Evolutionary conservation across 2,329 filamentous ascomycete genomes (phyloP), one percentile per base, ranked within the genome.

Genomic region (Camptophora hylomeconis): DNA sequence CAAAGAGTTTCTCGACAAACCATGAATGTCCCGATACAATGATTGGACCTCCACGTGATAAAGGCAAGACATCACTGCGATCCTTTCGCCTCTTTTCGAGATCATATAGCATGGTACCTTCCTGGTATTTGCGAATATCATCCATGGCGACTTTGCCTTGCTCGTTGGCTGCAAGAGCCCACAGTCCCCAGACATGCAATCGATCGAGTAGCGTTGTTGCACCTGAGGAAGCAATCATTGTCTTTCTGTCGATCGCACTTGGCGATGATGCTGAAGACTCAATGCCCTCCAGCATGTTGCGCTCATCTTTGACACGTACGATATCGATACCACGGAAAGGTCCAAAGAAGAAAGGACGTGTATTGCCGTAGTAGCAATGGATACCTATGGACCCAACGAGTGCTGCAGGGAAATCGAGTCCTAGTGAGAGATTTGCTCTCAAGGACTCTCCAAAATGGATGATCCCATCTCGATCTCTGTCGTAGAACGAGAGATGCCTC

Each of bases 301-400:
- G 11, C 8, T 19, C 16, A n/a, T 15, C 15, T n/a, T 25, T 14
- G 9, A 33, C 22, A 24, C 20, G 29, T 16, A 17, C 22, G 16
- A 33, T 30, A 13, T 33, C 31, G 22, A 33, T 33, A n/a, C 17
- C 17, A 14, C 22, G 19, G 11, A 33, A 33, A 5, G 31, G 31
- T 8, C 31, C 31, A 21, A 25, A 27, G 13, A 33, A 20, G 2
- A 30, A 7, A 3, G 31, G 18, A 3, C 31, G 16, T 11, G 26
- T 33, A 17, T 33, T 33, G 22, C 31, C 31, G 17, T 33, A 30
- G 16, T 20, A 17, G 8, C 20, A 14, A 13, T 33, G 31, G 16
- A 28, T 28, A 10, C 26, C 17, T 3, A 20, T 11, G 7, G 31
- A 21, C 16, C 29, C 16, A 12, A 23, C 21, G 12, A 29, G 15